A percentile compares a stretch with the other conserved stretches of the same genome.
Conservation (phyloP, 2,329 filamentous ascomycete species). For the Cladophialophora immunda region DNA sequence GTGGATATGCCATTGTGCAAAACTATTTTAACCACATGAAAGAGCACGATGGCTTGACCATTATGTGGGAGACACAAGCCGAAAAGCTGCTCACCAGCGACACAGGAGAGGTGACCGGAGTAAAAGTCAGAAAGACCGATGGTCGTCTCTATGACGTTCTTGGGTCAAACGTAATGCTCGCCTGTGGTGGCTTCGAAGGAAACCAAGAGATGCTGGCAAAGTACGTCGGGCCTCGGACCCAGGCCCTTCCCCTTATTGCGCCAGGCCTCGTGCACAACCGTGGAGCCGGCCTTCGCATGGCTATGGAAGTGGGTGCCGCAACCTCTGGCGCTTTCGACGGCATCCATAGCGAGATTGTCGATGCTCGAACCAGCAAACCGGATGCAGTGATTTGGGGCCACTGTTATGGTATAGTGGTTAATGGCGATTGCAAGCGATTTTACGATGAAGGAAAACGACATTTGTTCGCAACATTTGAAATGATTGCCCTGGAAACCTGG, state of each 20-base stretch:
- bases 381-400: slow-evolving; percentile 53
- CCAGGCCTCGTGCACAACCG: slow-evolving; percentile 52
- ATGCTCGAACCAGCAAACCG: slow-evolving; percentile 52
- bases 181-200: slow-evolving; percentile 53
- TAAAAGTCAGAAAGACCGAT: slow-evolving; percentile 51
- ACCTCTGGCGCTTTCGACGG: no score
- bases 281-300: slow-evolving; percentile 52
- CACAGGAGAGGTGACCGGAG: slow-evolving; percentile 47
- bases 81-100: slow-evolving; percentile 47
- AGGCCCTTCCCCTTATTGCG: slow-evolving; percentile 52
- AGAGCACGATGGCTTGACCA: slow-evolving; percentile 45
- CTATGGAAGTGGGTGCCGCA: slow-evolving; percentile 51
- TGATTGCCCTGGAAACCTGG: slow-evolving; percentile 53
- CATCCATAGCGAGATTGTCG: slow-evolving; percentile 54
- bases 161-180: slow-evolving; percentile 47
- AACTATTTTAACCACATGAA: slow-evolving; percentile 49
- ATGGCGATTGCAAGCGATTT: slow-evolving; percentile 50
- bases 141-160: slow-evolving; percentile 41
- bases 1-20: slow-evolving; percentile 50
- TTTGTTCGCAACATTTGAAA: slow-evolving; percentile 55
- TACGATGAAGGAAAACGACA: slow-evolving; percentile 50
- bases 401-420: slow-evolving; percentile 55
- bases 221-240: slow-evolving; percentile 50
- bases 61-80: slow-evolving; percentile 52
- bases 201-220: slow-evolving; percentile 50